Percentiles rank a stretch among this genome's conserved stretches.
Evolutionary conservation across 1,139 yeast genomes (phyloP).

Genomic region (Diutina mesorugosa): DNA sequence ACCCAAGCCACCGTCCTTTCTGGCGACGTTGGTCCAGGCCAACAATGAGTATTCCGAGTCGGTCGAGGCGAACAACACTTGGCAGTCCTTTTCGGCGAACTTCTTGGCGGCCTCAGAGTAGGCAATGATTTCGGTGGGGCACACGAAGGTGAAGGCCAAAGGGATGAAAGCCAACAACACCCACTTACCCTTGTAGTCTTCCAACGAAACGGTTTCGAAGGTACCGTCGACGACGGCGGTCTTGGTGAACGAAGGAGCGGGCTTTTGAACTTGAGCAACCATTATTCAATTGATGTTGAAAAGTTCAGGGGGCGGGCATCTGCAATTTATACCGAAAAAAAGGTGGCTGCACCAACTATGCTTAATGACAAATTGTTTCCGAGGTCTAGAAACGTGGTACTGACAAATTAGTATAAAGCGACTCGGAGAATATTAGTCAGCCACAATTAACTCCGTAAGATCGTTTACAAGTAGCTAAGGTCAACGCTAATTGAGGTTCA

Average conservation of each 20-base stretch:
- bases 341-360: background rate
- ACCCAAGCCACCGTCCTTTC: constrained; percentile 98
- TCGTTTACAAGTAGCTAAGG: background rate
- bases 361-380: background rate
- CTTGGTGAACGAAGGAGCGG: constrained; percentile 92
- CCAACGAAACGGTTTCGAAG: constrained; percentile 88
- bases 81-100: constrained; percentile 78
- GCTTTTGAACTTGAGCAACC: constrained; percentile 86
- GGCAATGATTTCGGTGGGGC: constrained; percentile 98
- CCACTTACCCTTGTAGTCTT: constrained; percentile 96
- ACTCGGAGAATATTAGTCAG: background rate
- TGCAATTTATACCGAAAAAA: background rate
- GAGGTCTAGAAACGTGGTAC: background rate
- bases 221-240: constrained; percentile 94
- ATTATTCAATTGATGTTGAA: constrained; percentile 17
- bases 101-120: constrained; percentile 90
- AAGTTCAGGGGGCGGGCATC: background rate
- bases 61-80: constrained; percentile 90
- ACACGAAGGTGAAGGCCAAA: constrained; percentile 96
- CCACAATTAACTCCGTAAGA: background rate
- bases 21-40: constrained; percentile 95
- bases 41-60: constrained; percentile 95
- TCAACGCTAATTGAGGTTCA: background rate
- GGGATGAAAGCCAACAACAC: constrained; percentile 94
- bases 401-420: background rate